Evolutionary conservation across 768 basidiomycete species (phyloP), one percentile per base, ranked within the genome.

Genomic region (Cyclocybe cylindracea): DNA sequence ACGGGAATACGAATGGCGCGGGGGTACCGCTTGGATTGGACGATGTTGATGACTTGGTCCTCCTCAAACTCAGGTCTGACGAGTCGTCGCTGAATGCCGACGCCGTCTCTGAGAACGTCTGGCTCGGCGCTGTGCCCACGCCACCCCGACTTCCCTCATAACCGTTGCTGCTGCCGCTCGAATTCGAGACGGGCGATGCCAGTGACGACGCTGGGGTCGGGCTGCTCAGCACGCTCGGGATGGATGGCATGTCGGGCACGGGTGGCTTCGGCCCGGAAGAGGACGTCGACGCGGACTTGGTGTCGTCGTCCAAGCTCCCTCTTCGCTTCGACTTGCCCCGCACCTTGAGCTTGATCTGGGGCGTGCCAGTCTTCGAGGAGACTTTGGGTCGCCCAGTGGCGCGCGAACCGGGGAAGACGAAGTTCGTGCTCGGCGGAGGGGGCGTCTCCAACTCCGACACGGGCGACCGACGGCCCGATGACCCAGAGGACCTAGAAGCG

Each of bases 371-470:
- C 47, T 63, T 63, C 36, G 51, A 42, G 10, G 63, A 52, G 1
- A 59, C 49, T 36, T 66, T 69, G 3, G n/a, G 66, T 43, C 59
- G 57, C 2, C 56, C 66, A 18, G 52, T 51, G 8, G 68, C 65
- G 10, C 66, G 56, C 4, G 61, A 61, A 13, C 66, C 65, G 10
- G 68, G 68, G 40, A 62, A 65, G 13, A 69, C 49, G 43, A 66
- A 69, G 13, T 37, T 55, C 10, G 53, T 42, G n/a, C n/a, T n/a
- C 9, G 62, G 11, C 32, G 56, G 39, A 31, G 41, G n/a, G 34
- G 50, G 39, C 7, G 53, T 8, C 14, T 10, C 47, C 5, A 39
- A 10, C 4, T 33, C 35, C 16, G 35, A 18, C 7, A 32, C n/a
- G 19, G 51, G 34, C 16, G 34, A 35, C 14, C 52, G 34, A 29